phyloP scores from a whole-genome alignment of 805 yeast species.

The Jamesozyma jinghongensis region DNA sequence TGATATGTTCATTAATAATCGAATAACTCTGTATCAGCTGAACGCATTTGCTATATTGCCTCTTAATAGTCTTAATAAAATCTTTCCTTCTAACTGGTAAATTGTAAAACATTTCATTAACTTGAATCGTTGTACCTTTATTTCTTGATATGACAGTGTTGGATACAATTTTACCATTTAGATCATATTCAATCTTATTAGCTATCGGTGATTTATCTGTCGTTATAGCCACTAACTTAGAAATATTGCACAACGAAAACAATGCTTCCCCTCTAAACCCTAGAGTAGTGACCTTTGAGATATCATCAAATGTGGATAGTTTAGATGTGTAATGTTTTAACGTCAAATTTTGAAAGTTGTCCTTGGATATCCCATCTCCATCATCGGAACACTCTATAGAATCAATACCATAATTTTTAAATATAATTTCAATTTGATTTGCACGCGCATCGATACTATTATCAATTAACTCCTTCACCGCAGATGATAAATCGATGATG shows the following conservation, averaged over 20 bases:
- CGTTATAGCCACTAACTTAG: conserved; percentile 42
- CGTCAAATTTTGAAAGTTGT: conserved; percentile 48
- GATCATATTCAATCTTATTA: conserved; percentile 42
- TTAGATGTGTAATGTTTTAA: conserved; percentile 63
- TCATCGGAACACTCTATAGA: conserved; percentile 60
- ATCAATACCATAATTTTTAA: conserved; percentile 66
- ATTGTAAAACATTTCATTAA: conserved; percentile 51
- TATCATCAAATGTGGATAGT: conserved; percentile 45
- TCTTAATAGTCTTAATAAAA: conserved; percentile 53
- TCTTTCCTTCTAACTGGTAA: conserved; percentile 81
- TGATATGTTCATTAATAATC: conserved; percentile 46
- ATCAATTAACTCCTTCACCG: conserved; percentile 79
- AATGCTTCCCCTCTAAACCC: conserved; percentile 83
- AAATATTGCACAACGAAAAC: conserved; percentile 55
- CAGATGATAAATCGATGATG: conserved; percentile 65
- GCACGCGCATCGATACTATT: conserved; percentile 78
- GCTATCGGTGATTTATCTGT: conserved; percentile 53
- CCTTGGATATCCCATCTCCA: conserved; percentile 51
- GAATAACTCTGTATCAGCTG: conserved; percentile 58
- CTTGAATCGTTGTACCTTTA: conserved; percentile 58
- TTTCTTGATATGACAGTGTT: conserved; percentile 41
- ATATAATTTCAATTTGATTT: conserved; percentile 53
- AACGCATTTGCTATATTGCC: conserved; percentile 67
- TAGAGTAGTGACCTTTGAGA: conserved; percentile 42
- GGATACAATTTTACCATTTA: conserved; percentile 42